Base-by-base conservation (phyloP, 2,329 filamentous ascomycete genomes). In the Pseudogymnoascus sp. region DNA sequence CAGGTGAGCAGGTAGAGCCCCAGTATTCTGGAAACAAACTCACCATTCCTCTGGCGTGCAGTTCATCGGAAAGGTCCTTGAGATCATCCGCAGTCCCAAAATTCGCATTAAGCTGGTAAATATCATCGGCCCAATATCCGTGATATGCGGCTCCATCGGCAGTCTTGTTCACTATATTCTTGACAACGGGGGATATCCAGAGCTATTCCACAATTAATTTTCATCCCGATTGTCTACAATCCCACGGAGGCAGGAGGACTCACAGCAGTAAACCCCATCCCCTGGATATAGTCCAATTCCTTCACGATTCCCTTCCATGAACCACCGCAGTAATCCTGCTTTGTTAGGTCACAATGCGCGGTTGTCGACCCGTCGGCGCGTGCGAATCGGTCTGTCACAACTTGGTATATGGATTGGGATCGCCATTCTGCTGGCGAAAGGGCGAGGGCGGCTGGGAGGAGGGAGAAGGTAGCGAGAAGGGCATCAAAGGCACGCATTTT, bases 31-130 rank as follows among this genome's bases (percentile, higher is more conserved):
- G 50, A 16, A 14, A 35, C 34, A 18, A 28, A 59, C 62, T 30
- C 70, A 78, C 78, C 81, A 84, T 86, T 14, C 72, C 77, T 12
- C 80, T 74, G 20, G 72, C 70, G 66, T 87, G 84, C 1, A 85
- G 71, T 2, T 79, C 82, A 20, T 73, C 71, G 1, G 84, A 76
- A 6, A 89, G 76, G 4, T 75, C 77, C 64, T 79, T 78, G 61
- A 89, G 75, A 65, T 89, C 85, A 12, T 80, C 74, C 4, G 76
- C 76, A 0, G 81, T 81, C 30, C 86, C 86, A 63, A 82, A 84
- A 62, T 83, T 76, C 2, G 76, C 64, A 67, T 89, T 87, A 61
- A 88, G 70, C 12, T 72, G 64, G 62, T 79, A 77, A 28, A 78
- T 65, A 62, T 78, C 70, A 61, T 77, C 71, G 43, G 74, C 72